phyloP scores from a whole-genome alignment of 352 stramenopile genomes.

The Pythium scleroteichum region DNA sequence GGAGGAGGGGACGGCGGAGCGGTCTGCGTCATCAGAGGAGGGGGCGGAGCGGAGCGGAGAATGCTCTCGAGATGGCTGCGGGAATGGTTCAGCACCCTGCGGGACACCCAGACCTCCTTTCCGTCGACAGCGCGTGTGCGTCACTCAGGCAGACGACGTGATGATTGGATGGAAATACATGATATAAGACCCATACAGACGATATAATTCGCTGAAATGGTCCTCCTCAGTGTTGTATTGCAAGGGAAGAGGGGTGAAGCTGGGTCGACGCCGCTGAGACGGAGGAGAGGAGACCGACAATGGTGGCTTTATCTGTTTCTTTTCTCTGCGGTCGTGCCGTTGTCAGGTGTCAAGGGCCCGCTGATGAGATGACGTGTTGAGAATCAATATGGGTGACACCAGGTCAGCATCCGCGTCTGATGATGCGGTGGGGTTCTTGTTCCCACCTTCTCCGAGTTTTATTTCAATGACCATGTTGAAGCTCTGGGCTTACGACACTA shows the following conservation, averaged over 20 bases:
- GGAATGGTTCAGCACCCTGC: neutral
- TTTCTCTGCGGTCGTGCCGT: neutral
- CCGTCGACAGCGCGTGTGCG: conserved; percentile 20
- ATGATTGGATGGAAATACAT: conserved; percentile 5
- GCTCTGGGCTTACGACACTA: too few relatives aligned
- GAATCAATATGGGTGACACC: too few relatives aligned
- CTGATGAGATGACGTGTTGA: too few relatives aligned
- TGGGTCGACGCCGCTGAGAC: conserved; percentile 3
- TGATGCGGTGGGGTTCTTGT: too few relatives aligned
- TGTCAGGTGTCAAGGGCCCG: neutral
- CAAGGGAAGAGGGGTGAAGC: conserved; percentile 12
- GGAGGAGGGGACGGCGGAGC: conserved; percentile 5
- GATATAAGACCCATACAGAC: too few relatives aligned
- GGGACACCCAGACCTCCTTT: conserved; percentile 2
- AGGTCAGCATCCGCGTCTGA: too few relatives aligned
- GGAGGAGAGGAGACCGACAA: neutral
- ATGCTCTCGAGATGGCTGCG: neutral
- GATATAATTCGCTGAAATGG: conserved; percentile 8
- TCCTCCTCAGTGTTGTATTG: too few relatives aligned
- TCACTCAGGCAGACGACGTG: neutral
- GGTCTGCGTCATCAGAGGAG: conserved; percentile 10
- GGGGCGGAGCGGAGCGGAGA: neutral
- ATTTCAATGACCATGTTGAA: too few relatives aligned
- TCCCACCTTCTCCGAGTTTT: too few relatives aligned
- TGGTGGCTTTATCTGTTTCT: conserved; percentile 2